Evolutionary conservation across 768 basidiomycete genomes (phyloP).

Genomic region (Lentinus brumalis): DNA sequence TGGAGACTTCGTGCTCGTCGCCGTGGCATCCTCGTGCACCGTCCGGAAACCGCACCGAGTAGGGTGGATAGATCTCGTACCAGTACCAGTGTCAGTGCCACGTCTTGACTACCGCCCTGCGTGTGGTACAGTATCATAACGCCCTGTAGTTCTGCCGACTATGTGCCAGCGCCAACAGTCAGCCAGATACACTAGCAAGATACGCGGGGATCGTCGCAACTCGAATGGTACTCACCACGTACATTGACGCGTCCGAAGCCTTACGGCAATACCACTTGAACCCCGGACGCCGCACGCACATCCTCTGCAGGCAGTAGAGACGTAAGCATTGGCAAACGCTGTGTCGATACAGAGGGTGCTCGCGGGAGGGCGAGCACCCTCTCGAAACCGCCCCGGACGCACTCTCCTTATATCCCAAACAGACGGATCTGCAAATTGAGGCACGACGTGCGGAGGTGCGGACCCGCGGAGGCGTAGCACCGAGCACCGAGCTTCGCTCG

Average conservation of each 20-base stretch:
- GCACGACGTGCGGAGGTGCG: background rate
- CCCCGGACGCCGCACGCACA: background rate
- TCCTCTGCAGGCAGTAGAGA: too few relatives aligned
- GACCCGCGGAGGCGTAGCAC: conserved; percentile 11
- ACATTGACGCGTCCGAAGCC: background rate
- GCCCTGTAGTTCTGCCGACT: background rate
- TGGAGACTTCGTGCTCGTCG: background rate
- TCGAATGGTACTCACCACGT: background rate
- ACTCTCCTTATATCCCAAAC: conserved; percentile 13
- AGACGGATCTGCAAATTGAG: conserved; percentile 8
- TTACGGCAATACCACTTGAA: conserved; percentile 13
- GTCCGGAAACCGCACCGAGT: background rate
- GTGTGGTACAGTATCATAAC: background rate
- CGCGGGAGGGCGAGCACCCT: background rate
- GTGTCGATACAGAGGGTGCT: background rate
- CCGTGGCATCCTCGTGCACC: background rate
- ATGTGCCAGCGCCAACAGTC: background rate
- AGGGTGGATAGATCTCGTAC: background rate
- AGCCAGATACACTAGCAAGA: background rate
- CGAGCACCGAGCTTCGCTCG: background rate
- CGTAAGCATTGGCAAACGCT: too few relatives aligned
- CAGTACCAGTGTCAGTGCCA: background rate
- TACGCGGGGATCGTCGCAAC: background rate
- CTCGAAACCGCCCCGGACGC: background rate
- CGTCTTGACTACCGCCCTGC: background rate